Evolutionary conservation across 495 filamentous ascomycete species (phyloP), one percentile per base, ranked within the genome.

Genomic region (Penicillium canescens): DNA sequence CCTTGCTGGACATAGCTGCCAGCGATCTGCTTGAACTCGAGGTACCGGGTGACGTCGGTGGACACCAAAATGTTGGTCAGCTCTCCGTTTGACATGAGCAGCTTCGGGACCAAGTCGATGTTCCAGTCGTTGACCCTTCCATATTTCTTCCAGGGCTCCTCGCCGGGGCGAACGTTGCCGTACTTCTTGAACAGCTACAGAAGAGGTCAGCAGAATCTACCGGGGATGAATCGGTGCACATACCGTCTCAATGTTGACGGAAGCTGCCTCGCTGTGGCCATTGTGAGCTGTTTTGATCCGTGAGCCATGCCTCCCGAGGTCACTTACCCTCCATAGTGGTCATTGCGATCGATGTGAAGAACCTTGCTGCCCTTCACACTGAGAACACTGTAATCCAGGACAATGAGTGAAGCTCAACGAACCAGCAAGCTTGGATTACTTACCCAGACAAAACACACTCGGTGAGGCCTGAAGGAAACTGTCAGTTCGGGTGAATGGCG

Each of bases 351-450:
- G 68, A 98, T 97, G 78, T 98, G 96, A 54, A 98, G 82, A 52
- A 98, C 95, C 78, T 97, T 98, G 81, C 95, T 94, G 56, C 94
- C 94, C 79, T 98, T 96, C 51, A 98, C 95, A 75, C 93, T 96
- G 70, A 98, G 81, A 55, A 98, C 94, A 70, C 90, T 94, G 48
- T 35, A 50, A n/a, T 38, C 20, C 4, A 48, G 35, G 43, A 34
- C 9, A 41, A 56, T 52, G 38, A 37, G 28, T 45, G 40, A 5
- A 35, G 37, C 11, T 13, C 24, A 43, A 38, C 16, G 12, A 20
- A 18, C 14, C 21, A 38, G 34, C 12, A 13, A 24, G 38, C 48
- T 20, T 14, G 26, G 6, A 39, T 31, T 39, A 23, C 80, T 60
- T 87, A 95, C 90, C 94, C 94, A 60, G 92, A 96, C 57, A 98